phyloP scores from a whole-genome alignment of 192 early-diverging fungal genomes.

The Rhizophagus sp. region DNA sequence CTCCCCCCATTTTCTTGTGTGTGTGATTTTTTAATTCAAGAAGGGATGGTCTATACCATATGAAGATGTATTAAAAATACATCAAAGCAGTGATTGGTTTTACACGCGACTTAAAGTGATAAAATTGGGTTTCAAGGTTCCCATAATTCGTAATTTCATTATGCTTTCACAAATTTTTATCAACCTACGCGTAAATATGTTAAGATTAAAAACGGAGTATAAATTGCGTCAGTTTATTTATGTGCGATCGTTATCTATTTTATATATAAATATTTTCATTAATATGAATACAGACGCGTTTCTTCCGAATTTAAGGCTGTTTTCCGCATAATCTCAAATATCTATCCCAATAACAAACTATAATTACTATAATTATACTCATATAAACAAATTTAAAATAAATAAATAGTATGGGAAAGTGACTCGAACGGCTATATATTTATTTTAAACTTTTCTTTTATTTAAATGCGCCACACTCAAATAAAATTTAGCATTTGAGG shows the following conservation, averaged over 20 bases:
- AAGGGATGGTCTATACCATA: slow-evolving; percentile 5
- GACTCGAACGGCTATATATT: not conserved
- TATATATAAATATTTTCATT: not conserved
- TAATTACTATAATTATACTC: too few relatives aligned
- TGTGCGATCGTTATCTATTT: not conserved
- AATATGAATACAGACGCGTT: not conserved
- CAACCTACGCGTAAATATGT: not conserved
- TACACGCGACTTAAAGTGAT: not conserved
- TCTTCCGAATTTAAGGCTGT: not conserved
- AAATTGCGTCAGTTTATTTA: not conserved
- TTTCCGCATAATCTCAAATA: not conserved
- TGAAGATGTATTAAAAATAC: slow-evolving; percentile 13
- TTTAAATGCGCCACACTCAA: not conserved
- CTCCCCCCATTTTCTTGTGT: not conserved
- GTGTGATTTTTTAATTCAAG: not conserved
- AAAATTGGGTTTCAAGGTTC: slow-evolving; percentile 7
- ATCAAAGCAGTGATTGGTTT: not conserved
- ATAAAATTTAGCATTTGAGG: not conserved
- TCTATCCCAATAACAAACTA: not conserved
- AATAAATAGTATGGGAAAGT: too few relatives aligned
- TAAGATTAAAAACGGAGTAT: not conserved
- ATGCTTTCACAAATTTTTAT: not conserved
- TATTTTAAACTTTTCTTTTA: not conserved
- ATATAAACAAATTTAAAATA: too few relatives aligned
- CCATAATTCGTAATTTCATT: slow-evolving; percentile 20